phyloP scores from a whole-genome alignment of 257 asterid species.

The Gentiana macrophylla region DNA sequence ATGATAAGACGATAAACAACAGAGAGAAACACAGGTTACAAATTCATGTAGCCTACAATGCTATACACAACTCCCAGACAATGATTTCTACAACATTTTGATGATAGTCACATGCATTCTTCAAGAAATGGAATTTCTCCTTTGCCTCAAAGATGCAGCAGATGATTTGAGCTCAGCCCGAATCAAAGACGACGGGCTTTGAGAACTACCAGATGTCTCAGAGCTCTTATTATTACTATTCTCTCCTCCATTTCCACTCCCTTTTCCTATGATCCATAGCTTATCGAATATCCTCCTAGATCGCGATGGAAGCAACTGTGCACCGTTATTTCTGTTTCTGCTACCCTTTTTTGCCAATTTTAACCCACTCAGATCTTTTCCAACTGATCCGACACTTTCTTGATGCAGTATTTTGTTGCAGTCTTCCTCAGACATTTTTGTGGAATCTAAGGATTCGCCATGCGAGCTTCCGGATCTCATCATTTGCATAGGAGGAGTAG shows the following conservation, averaged over 20 bases:
- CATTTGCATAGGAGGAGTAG: slow-evolving; percentile 36
- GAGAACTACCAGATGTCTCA: slow-evolving; percentile 82
- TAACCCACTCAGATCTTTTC: slow-evolving; percentile 38
- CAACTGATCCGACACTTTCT: slow-evolving; percentile 31
- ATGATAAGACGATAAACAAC: no score
- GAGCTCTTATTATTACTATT: slow-evolving; percentile 54
- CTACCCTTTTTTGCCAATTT: slow-evolving; percentile 39
- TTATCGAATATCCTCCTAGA: slow-evolving; percentile 79
- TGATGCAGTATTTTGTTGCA: slow-evolving; percentile 28
- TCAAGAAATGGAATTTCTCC: slow-evolving; percentile 77
- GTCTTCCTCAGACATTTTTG: slow-evolving; percentile 24
- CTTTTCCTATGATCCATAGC: slow-evolving; percentile 65
- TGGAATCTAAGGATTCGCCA: slow-evolving; percentile 20
- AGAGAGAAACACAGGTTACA: no score
- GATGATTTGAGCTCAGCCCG: slow-evolving; percentile 50
- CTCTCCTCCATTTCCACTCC: slow-evolving; percentile 17
- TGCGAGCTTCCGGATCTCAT: slow-evolving; percentile 12
- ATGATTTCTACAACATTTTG: background rate
- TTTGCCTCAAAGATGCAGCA: slow-evolving; percentile 35
- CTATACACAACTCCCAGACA: slow-evolving; percentile 9
- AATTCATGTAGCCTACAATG: slow-evolving; percentile 2
- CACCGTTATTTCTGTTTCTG: slow-evolving; percentile 39
- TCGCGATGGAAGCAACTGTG: slow-evolving; percentile 71
- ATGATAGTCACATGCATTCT: background rate
- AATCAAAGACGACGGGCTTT: slow-evolving; percentile 60